phyloP scores from a whole-genome alignment of 2,329 filamentous ascomycete species.

The Penicillium sp. region DNA sequence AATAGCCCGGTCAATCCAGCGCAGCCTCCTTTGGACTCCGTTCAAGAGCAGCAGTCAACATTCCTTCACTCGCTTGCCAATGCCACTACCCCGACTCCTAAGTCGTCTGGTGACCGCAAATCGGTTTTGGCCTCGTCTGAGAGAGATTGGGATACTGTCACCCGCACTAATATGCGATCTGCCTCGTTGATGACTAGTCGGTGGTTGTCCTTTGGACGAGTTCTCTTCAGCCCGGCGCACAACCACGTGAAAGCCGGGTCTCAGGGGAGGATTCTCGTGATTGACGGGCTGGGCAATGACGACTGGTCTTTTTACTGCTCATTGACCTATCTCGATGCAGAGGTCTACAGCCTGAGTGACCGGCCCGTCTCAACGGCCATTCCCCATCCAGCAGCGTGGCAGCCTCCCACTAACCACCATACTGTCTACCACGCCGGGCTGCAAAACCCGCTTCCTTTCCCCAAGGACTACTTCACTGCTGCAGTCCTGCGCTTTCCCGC shows the following conservation, averaged over 20 bases:
- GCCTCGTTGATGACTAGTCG: slow-evolving; percentile 52
- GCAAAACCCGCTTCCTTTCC: slow-evolving; percentile 46
- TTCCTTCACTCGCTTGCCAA: slow-evolving; percentile 27
- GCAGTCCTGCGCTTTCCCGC: slow-evolving; percentile 48
- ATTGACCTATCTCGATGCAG: slow-evolving; percentile 47
- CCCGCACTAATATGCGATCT: slow-evolving; percentile 48
- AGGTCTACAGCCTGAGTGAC: slow-evolving; percentile 45
- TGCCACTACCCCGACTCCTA: slow-evolving; percentile 18
- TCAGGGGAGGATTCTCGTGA: slow-evolving; percentile 47
- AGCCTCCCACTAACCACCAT: slow-evolving; percentile 44
- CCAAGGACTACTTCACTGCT: slow-evolving; percentile 47
- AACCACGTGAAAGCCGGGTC: slow-evolving; percentile 43
- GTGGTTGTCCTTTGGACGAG: slow-evolving; percentile 51
- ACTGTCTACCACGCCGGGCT: slow-evolving; percentile 44
- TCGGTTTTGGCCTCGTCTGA: slow-evolving; percentile 41
- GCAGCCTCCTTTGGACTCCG: slow-evolving; percentile 18
- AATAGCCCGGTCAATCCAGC: slow-evolving; percentile 21
- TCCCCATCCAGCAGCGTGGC: slow-evolving; percentile 42
- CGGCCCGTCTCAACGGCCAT: slow-evolving; percentile 33
- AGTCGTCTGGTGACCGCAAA: slow-evolving; percentile 33
- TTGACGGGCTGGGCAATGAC: slow-evolving; percentile 52
- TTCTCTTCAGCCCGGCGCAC: slow-evolving; percentile 51
- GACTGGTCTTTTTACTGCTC: slow-evolving; percentile 55
- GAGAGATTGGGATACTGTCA: slow-evolving; percentile 42
- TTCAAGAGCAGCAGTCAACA: slow-evolving; percentile 26